Percentiles rank a stretch among this genome's conserved stretches.
Evolutionary conservation across 78 protist genomes (phyloP).

Genomic region (Emiliania huxleyi): DNA sequence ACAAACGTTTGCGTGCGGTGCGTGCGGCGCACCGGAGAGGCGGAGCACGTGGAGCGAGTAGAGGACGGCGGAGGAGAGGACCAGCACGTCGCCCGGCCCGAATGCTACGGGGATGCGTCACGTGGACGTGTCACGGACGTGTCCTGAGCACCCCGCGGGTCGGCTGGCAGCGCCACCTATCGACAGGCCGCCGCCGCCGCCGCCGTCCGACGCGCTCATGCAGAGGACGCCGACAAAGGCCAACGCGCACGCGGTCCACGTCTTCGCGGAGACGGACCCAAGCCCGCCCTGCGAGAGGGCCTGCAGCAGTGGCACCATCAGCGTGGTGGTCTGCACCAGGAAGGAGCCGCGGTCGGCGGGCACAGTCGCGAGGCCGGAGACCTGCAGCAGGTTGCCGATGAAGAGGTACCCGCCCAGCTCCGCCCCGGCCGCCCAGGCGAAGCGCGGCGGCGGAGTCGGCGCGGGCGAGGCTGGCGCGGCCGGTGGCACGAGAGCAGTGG

Average conservation of each 20-base stretch:
- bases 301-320: not conserved
- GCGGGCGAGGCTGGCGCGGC: too few relatives aligned
- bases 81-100: not conserved
- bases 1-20: too few relatives aligned
- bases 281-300: too few relatives aligned
- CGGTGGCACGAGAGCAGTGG: too few relatives aligned
- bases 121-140: too few relatives aligned
- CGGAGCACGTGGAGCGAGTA: not conserved
- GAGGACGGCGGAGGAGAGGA: not conserved
- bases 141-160: too few relatives aligned
- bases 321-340: not conserved
- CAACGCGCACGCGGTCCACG: not conserved
- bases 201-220: not conserved
- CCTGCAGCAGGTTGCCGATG: not conserved
- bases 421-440: too few relatives aligned
- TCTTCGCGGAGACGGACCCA: not conserved
- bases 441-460: too few relatives aligned
- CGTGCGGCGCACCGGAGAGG: too few relatives aligned
- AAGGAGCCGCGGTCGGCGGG: not conserved
- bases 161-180: too few relatives aligned
- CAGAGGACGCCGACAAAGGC: not conserved
- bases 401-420: not conserved
- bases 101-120: too few relatives aligned
- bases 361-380: not conserved
- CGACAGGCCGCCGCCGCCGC: not conserved